Conservation (phyloP, 1,284 basidiomycete species). For the Apiotrichum sp. region DNA sequence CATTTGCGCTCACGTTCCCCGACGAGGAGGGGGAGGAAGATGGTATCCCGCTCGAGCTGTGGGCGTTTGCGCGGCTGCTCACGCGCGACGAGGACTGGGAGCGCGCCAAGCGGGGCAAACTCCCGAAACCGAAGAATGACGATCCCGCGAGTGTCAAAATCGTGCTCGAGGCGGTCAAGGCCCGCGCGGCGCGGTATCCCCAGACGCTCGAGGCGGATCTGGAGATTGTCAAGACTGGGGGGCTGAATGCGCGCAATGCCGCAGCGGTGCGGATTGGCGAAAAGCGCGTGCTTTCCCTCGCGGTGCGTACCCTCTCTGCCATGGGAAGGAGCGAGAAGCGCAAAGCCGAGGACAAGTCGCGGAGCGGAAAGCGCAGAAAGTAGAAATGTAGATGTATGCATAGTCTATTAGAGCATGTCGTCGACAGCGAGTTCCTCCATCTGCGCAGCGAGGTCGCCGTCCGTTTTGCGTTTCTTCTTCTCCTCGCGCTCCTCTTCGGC, state of each 20-base stretch:
- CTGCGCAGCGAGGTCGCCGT: slow-evolving; percentile 2
- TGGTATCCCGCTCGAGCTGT: slow-evolving; percentile 54
- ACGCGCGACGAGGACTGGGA: slow-evolving; percentile 61
- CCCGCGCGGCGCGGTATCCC: slow-evolving; percentile 3
- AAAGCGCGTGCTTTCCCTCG: slow-evolving; percentile 42
- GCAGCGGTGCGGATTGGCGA: slow-evolving; percentile 48
- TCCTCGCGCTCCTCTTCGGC: slow-evolving; percentile 39
- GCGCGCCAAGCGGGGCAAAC: slow-evolving; percentile 62
- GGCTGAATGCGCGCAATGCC: slow-evolving; percentile 28
- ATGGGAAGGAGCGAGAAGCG: slow-evolving; percentile 2
- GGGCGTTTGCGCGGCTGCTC: slow-evolving; percentile 68
- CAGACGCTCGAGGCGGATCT: slow-evolving; percentile 34
- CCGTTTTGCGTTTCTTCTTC: slow-evolving; percentile 3
- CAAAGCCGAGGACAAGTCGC: neutral
- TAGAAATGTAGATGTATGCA: slow-evolving; percentile 4
- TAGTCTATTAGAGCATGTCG: slow-evolving; percentile 11
- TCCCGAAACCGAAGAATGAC: slow-evolving; percentile 65
- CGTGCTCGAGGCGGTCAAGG: slow-evolving; percentile 51
- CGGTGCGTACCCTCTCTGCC: neutral
- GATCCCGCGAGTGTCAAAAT: slow-evolving; percentile 49
- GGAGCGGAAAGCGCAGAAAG: slow-evolving; percentile 7
- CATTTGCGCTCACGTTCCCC: slow-evolving; percentile 57
- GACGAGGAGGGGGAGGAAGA: slow-evolving; percentile 41
- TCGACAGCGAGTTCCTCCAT: slow-evolving; percentile 12
- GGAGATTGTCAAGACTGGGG: slow-evolving; percentile 18